phyloP scores from a whole-genome alignment of 2,329 filamentous ascomycete species.

The Penicillium oxalicum region DNA sequence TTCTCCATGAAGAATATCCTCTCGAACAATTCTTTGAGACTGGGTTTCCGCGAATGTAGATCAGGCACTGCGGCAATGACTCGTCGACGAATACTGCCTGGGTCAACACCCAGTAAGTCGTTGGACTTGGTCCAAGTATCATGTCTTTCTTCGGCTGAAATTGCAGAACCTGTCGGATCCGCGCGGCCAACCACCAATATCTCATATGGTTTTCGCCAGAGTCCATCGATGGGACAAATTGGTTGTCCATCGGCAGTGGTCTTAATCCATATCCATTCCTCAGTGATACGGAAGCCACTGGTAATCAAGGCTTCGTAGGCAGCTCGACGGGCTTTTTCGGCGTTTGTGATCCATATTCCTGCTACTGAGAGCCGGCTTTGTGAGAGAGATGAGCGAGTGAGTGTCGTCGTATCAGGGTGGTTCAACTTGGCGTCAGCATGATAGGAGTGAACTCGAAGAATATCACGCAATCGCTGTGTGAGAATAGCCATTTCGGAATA shows the following conservation, averaged over 20 bases:
- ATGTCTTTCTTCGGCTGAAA: no score
- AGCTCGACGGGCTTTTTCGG: constrained; percentile 43
- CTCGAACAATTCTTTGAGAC: constrained; percentile 52
- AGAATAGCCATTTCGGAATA: constrained; percentile 27
- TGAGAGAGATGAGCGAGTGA: background rate
- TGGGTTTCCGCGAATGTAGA: constrained; percentile 60
- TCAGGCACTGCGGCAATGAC: constrained; percentile 57
- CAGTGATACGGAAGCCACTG: constrained; percentile 46
- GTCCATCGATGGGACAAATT: constrained; percentile 46
- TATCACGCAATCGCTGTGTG: constrained; percentile 33
- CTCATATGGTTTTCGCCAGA: constrained; percentile 59
- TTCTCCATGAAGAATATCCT: constrained; percentile 34
- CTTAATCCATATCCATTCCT: constrained; percentile 63
- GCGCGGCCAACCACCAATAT: constrained; percentile 45
- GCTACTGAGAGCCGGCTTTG: constrained; percentile 34
- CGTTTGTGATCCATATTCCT: constrained; percentile 60
- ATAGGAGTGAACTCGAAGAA: constrained; percentile 42
- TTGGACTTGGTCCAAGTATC: background rate
- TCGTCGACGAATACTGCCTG: constrained; percentile 36
- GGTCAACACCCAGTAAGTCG: constrained; percentile 8
- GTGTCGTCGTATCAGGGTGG: background rate
- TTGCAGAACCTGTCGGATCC: background rate
- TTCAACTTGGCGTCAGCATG: constrained; percentile 2
- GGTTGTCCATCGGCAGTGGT: constrained; percentile 49
- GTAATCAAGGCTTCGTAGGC: constrained; percentile 40